Evolutionary conservation across 257 asterid genomes (phyloP), one percentile per base, ranked within the genome.

Genomic region (Solanum clarkiae): DNA sequence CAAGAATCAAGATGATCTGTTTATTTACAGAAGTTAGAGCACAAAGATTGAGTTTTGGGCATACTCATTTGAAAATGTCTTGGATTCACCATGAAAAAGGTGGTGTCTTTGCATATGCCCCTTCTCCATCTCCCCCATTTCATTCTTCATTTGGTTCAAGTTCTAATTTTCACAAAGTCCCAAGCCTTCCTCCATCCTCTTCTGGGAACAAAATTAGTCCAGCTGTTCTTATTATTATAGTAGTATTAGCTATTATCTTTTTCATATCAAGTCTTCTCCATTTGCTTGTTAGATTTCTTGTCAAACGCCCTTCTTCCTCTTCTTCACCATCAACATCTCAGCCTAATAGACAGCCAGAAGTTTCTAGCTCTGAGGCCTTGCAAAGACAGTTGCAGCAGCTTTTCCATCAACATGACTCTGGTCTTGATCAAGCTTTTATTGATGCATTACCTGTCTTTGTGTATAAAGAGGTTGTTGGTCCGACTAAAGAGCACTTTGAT

Each of bases 341-440:
- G 44, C 77, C 88, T 10, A 84, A 77, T 82, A 47, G 85, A 55
- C 82, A 88, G 71, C 53, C 84, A 14, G 92, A 81, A 22, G 87
- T 29, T 54, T 86, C 93, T 0, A 80, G 65, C 68, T 86, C 91
- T 5, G 92, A 90, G 85, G 86, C 87, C 86, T 86, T 91, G 14
- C 92, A 90, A 71, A 89, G 92, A 71, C 94, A 91, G 85, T 87
- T 91, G 68, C 94, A 89, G 18, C 93, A 90, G 84, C 94, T 91
- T 86, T 91, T 91, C 56, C 85, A 86, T 79, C 83, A 87, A 16
- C 92, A 90, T 80, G 94, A 91, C 49, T 88, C 94, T 45, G 94
- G 94, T 60, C 72, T 91, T 18, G 94, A 91, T 86, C 94, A 90
- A 86, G 88, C 89, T 51, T 89, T 88, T 29, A 91, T 91, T 22